Conservation (phyloP, 2,329 filamentous ascomycete genomes). For the Aspergillus ochraceoroseus region DNA sequence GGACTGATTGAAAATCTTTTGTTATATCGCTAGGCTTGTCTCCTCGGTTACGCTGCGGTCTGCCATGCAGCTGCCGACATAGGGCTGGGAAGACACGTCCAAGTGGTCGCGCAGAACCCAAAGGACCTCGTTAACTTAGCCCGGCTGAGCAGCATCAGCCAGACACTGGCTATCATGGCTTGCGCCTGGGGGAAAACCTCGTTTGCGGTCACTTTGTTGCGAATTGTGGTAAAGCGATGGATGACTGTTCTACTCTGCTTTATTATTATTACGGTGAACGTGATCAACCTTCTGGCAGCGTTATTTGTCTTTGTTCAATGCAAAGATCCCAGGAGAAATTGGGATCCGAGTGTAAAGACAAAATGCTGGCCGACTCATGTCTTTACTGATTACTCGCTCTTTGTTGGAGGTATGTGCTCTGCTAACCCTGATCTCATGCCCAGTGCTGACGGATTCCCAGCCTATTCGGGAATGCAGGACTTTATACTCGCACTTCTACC, state of each 20-base stretch:
- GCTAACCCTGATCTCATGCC: background rate
- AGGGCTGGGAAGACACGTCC: conserved; percentile 6
- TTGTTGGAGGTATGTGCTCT: conserved; percentile 19
- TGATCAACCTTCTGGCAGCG: conserved; percentile 22
- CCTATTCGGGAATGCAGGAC: conserved; percentile 8
- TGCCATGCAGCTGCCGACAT: conserved; percentile 8
- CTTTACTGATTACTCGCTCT: conserved; percentile 21
- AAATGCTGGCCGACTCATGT: conserved; percentile 21
- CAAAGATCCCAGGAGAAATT: conserved; percentile 18
- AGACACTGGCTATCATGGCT: conserved; percentile 16
- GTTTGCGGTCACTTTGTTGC: conserved; percentile 25
- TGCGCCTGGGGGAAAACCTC: conserved; percentile 26
- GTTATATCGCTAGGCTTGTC: background rate
- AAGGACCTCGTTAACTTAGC: conserved; percentile 3
- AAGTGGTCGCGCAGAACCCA: conserved; percentile 2
- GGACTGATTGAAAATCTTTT: background rate
- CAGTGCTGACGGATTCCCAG: background rate
- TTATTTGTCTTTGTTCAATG: conserved; percentile 24
- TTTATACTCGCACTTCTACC: conserved; percentile 8
- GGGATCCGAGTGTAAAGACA: conserved; percentile 18
- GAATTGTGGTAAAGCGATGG: conserved; percentile 22
- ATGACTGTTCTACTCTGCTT: conserved; percentile 24
- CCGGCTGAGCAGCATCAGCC: conserved; percentile 9
- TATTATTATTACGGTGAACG: conserved; percentile 26
- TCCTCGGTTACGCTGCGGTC: conserved; percentile 9